phyloP scores from a whole-genome alignment of 352 stramenopile species.

The Vaucheria bursata region DNA sequence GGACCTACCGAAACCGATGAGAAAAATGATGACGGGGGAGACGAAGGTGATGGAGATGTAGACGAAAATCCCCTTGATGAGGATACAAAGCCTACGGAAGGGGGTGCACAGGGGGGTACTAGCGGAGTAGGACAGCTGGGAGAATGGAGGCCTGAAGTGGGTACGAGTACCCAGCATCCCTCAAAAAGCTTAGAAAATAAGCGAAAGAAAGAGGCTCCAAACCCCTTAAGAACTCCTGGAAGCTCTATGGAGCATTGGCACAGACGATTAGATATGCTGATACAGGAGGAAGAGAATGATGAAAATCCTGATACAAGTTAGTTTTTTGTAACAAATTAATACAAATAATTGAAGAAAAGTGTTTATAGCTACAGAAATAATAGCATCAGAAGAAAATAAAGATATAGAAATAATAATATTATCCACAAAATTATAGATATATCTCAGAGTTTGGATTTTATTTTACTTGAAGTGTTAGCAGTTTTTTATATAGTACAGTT shows the following conservation, averaged over 20 bases:
- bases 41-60: constrained; percentile 15
- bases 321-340: neutral
- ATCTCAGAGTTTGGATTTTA: too few species aligned
- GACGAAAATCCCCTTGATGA: constrained; percentile 7
- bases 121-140: constrained; percentile 23
- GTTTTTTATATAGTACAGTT: too few species aligned
- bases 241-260: constrained; percentile 95
- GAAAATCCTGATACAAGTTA: constrained; percentile 12
- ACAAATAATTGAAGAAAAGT: constrained; percentile 17
- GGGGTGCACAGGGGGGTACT: constrained; percentile 11
- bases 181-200: neutral
- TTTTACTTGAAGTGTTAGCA: too few species aligned
- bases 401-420: too few species aligned
- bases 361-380: too few species aligned
- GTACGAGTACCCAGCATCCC: neutral
- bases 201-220: constrained; percentile 18
- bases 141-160: constrained; percentile 30
- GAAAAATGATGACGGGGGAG: constrained; percentile 45
- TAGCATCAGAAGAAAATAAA: constrained; percentile 46
- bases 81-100: neutral
- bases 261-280: constrained; percentile 79
- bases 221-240: constrained; percentile 64
- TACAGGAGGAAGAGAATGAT: constrained; percentile 54
- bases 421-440: too few species aligned
- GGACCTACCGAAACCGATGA: constrained; percentile 6